phyloP scores from a whole-genome alignment of 2,329 filamentous ascomycete species.

The Pseudopithomyces chartarum region DNA sequence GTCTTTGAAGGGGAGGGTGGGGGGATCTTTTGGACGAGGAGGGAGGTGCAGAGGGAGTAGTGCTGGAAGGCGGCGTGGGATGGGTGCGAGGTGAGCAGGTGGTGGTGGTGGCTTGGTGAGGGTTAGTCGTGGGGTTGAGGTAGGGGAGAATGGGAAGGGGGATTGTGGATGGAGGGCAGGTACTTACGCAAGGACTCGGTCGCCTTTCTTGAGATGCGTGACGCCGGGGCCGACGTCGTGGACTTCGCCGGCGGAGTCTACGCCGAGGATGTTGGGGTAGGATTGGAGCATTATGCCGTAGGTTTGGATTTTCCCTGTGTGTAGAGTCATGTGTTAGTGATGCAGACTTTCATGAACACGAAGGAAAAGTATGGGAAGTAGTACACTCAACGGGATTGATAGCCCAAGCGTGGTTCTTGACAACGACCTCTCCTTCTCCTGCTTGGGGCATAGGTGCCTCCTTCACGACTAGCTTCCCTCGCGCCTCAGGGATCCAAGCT shows the following conservation, averaged over 20 bases:
- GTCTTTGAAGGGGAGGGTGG: slow-evolving; percentile 42
- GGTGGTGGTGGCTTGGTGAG: slow-evolving; percentile 28
- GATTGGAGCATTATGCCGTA: slow-evolving; percentile 41
- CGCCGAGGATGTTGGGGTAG: slow-evolving; percentile 44
- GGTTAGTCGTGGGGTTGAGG: not conserved
- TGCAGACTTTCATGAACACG: not conserved
- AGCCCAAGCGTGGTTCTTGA: slow-evolving; percentile 41
- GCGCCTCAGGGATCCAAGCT: slow-evolving; percentile 36
- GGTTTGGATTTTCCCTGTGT: slow-evolving; percentile 40
- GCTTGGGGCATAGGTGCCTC: slow-evolving; percentile 34
- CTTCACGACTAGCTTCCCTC: slow-evolving; percentile 33
- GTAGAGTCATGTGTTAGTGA: not conserved
- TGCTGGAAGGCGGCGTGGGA: slow-evolving; percentile 40
- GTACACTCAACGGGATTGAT: slow-evolving; percentile 42
- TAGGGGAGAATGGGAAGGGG: not conserved
- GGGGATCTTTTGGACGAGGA: slow-evolving; percentile 46
- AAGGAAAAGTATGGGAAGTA: slow-evolving; percentile 12
- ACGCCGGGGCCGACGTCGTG: slow-evolving; percentile 54
- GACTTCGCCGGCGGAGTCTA: slow-evolving; percentile 53
- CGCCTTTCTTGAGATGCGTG: slow-evolving; percentile 50
- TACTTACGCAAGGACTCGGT: slow-evolving; percentile 50
- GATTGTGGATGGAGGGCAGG: not conserved
- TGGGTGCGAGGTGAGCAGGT: slow-evolving; percentile 26
- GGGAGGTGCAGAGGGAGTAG: slow-evolving; percentile 37
- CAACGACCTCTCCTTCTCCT: slow-evolving; percentile 37